Base-by-base conservation (phyloP, 148 eudicot genomes). In the Gaultheria prostrata region DNA sequence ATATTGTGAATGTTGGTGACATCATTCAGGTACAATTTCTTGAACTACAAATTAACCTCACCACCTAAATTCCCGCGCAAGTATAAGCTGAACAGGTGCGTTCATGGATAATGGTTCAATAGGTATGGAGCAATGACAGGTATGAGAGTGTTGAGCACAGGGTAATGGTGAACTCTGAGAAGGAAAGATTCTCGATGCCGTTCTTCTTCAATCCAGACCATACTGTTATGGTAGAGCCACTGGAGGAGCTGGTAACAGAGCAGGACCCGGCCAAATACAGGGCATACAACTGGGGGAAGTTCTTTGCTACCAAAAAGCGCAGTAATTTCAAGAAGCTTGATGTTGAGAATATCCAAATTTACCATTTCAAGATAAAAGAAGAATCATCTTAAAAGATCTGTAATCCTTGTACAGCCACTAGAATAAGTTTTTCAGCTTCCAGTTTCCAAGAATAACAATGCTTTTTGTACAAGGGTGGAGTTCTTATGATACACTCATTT, bases 91-190 rank as follows among this genome's bases (percentile, higher is more conserved):
- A 59, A 59, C 65, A 59, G 20, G 8, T 73, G 28, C 43, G 48
- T 18, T 13, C 6, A 43, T 21, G 2, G 11, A 17, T 39, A 73
- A 18, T 73, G 51, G 14, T 39, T 56, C 24, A 73, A 85, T 82
- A 91, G 95, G 94, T 93, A 20, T 93, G 94, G 95, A 93, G 94
- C 88, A 93, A 93, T 43, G 94, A 90, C 73, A 84, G 80, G 80
- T 93, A 91, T 15, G 91, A 93, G 79, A 93, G 93, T 63, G 94
- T 93, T 53, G 95, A 89, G 86, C 94, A 93, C 50, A 80, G 95
- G 82, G 95, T 91, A 71, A 88, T 80, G 80, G 91, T 86, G 59
- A 93, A 91, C 82, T 72, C 90, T 8, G 70, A 87, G n/a, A 91
- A 83, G 82, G 95, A 82, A 13, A 87, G 94, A 61, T 72, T 91